Evolutionary conservation across 495 filamentous ascomycete genomes (phyloP).

Genomic region (Penicillium subrubescens): DNA sequence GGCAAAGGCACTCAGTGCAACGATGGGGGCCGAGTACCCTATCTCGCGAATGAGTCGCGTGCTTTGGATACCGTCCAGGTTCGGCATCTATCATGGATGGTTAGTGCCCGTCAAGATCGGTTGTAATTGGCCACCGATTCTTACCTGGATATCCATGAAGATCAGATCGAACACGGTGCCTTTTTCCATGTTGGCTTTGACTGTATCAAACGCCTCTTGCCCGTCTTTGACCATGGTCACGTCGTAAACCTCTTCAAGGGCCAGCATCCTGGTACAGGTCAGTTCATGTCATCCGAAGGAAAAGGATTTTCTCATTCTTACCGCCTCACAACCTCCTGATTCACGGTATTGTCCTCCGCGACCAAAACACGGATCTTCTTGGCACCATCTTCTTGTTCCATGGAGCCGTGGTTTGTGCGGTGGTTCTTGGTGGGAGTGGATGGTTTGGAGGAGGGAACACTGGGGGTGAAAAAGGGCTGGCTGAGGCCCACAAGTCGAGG

Average conservation of each 20-base stretch:
- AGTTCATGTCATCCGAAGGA: background rate
- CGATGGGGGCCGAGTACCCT: conserved; percentile 87
- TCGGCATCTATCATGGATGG: conserved; percentile 69
- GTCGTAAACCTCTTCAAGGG: conserved; percentile 71
- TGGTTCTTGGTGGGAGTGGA: conserved; percentile 33
- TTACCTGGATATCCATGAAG: conserved; percentile 80
- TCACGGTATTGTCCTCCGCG: conserved; percentile 93
- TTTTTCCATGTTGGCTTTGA: conserved; percentile 78
- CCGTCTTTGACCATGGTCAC: conserved; percentile 84
- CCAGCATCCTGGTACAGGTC: conserved; percentile 53
- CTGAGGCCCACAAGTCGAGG: conserved; percentile 82
- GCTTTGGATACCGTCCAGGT: conserved; percentile 84
- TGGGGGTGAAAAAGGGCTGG: conserved; percentile 80
- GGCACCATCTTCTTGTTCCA: conserved; percentile 39
- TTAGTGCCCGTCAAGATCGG: conserved; percentile 10
- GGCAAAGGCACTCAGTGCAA: conserved; percentile 86
- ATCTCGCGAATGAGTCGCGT: conserved; percentile 85
- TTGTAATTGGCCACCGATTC: background rate
- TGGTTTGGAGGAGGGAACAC: conserved; percentile 39
- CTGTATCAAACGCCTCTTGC: conserved; percentile 83
- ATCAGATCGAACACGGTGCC: conserved; percentile 76
- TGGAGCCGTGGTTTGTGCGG: conserved; percentile 44
- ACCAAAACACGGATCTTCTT: conserved; percentile 80
- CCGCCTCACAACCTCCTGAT: conserved; percentile 86
- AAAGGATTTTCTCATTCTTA: conserved; percentile 2